Conservation (phyloP, 257 asterid genomes). For the Marsdenia floribunda region DNA sequence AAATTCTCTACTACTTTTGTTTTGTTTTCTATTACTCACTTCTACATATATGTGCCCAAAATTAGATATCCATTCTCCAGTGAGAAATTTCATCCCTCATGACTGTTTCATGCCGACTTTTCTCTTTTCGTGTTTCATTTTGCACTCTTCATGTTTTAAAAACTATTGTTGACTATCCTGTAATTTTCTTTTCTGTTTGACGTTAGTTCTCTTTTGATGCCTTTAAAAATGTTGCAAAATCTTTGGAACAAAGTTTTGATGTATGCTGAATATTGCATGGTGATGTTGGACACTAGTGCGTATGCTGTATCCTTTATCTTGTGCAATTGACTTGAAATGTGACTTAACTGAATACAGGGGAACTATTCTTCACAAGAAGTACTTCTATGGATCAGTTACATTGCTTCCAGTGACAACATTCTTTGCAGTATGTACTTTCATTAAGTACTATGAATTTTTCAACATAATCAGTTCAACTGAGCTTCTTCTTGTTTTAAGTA, state of each 20-base stretch:
- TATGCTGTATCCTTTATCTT: neutral
- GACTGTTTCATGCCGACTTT: neutral
- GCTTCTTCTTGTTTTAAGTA: neutral
- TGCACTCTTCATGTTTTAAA: neutral
- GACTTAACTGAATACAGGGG: slow-evolving; percentile 53
- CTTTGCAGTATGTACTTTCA: slow-evolving; percentile 48
- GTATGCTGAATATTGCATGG: neutral
- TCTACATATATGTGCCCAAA: neutral
- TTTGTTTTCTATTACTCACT: neutral
- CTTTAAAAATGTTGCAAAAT: neutral
- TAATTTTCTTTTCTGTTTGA: neutral
- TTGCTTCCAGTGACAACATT: slow-evolving; percentile 80
- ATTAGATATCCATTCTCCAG: neutral
- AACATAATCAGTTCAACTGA: neutral
- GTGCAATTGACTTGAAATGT: slow-evolving; percentile 12
- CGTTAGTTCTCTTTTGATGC: neutral
- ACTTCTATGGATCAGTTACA: slow-evolving; percentile 70
- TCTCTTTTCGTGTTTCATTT: neutral
- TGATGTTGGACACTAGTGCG: neutral
- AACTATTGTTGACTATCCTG: neutral
- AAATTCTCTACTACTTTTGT: neutral
- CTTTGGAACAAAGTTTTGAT: neutral
- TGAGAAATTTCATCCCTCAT: neutral
- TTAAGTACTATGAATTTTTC: neutral
- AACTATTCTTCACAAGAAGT: slow-evolving; percentile 68